These are phyloP conservation scores for Podospora pseudocomata DNA, from an alignment of 495 filamentous ascomycete species.

Conservation along the genomic window DNA sequence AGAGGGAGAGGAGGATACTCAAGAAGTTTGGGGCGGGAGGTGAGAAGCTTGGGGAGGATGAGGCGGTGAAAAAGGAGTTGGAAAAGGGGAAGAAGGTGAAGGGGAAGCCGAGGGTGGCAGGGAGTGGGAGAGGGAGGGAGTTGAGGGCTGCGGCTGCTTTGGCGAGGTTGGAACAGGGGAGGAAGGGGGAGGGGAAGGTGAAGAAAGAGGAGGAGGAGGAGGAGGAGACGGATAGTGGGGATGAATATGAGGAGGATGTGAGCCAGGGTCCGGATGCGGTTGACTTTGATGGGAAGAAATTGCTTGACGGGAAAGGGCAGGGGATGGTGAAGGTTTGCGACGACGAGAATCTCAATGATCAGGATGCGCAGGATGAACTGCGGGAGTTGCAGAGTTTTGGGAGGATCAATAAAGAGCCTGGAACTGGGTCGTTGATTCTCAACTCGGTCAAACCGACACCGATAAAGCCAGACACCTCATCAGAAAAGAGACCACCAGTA, in stretches of 20 bases:
- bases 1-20: conserved; percentile 58
- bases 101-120: conserved; percentile 67
- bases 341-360: conserved; percentile 60
- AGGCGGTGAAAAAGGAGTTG: conserved; percentile 55
- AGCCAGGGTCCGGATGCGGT: conserved; percentile 37
- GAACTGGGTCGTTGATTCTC: not conserved
- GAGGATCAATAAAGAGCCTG: not conserved
- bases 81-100: conserved; percentile 59
- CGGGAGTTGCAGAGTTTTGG: conserved; percentile 47
- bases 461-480: not conserved
- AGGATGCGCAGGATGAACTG: conserved; percentile 59
- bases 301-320: conserved; percentile 59
- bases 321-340: conserved; percentile 68
- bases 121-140: conserved; percentile 66
- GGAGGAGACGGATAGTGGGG: conserved; percentile 36
- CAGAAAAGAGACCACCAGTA: not conserved
- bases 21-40: conserved; percentile 74
- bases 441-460: not conserved
- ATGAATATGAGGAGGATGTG: conserved; percentile 39
- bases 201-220: conserved; percentile 30
- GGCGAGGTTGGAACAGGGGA: conserved; percentile 62
- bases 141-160: conserved; percentile 72
- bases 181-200: conserved; percentile 41
- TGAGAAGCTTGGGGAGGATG: conserved; percentile 62
- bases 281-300: conserved; percentile 55